Evolutionary conservation across 768 basidiomycete genomes (phyloP).

Genomic region (Tylopilus vinaceipallidus): DNA sequence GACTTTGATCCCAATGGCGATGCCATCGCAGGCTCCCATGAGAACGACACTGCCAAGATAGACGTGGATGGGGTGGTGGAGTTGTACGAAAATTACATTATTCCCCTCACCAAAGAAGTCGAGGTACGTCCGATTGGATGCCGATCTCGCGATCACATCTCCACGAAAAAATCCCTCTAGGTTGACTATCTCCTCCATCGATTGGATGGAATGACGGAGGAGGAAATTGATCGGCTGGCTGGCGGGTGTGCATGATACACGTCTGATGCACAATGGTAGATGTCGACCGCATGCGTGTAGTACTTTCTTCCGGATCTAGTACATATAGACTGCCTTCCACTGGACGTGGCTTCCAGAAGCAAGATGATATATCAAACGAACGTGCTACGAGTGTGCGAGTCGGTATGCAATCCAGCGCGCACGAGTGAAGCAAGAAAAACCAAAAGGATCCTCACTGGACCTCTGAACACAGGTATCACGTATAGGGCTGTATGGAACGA

Average conservation of each 20-base stretch:
- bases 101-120: slow-evolving; percentile 96
- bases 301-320: slow-evolving; percentile 2
- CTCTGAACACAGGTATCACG: slow-evolving; percentile 21
- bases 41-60: slow-evolving; percentile 59
- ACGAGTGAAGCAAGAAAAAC: slow-evolving; percentile 24
- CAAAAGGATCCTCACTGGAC: slow-evolving; percentile 15
- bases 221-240: slow-evolving; percentile 70
- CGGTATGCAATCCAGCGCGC: slow-evolving; percentile 22
- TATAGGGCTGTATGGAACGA: slow-evolving; percentile 7
- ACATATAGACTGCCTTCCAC: slow-evolving; percentile 3
- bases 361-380: slow-evolving; percentile 21
- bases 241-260: slow-evolving; percentile 11
- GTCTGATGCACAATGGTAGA: neutral
- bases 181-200: slow-evolving; percentile 94
- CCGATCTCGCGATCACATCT: neutral
- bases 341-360: slow-evolving; percentile 9
- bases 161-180: slow-evolving; percentile 40
- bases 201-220: slow-evolving; percentile 79
- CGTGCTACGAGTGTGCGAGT: slow-evolving; percentile 23
- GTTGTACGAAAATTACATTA: slow-evolving; percentile 93
- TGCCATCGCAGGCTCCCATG: slow-evolving; percentile 34
- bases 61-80: slow-evolving; percentile 92
- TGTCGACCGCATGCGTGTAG: slow-evolving; percentile 2
- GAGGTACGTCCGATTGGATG: slow-evolving; percentile 61
- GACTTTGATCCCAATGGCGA: slow-evolving; percentile 76